These are phyloP conservation scores for Penicillium sp. DNA, from an alignment of 2,329 filamentous ascomycete species.

Conservation along the genomic window DNA sequence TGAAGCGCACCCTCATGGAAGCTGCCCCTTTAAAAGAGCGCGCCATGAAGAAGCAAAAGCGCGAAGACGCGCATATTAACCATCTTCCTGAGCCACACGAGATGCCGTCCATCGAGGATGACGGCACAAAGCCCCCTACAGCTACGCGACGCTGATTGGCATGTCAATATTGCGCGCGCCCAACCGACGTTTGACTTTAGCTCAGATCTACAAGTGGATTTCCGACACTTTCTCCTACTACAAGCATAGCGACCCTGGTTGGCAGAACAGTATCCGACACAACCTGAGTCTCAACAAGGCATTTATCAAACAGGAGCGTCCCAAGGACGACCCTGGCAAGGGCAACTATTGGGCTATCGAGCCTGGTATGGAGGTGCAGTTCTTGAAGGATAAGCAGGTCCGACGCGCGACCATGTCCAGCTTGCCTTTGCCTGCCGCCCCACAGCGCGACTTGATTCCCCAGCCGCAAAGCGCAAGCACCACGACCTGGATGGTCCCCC, in stretches of 20 bases:
- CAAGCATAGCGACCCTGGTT: slow-evolving; percentile 74
- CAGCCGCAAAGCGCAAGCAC: slow-evolving; percentile 31
- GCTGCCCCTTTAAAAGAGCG: slow-evolving; percentile 68
- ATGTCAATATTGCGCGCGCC: slow-evolving; percentile 92
- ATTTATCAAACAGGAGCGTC: slow-evolving; percentile 90
- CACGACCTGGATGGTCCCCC: slow-evolving; percentile 33
- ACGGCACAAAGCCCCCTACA: slow-evolving; percentile 87
- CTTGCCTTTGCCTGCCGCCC: slow-evolving; percentile 35
- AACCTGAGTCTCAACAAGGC: slow-evolving; percentile 96
- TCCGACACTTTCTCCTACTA: slow-evolving; percentile 93
- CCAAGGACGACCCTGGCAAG: slow-evolving; percentile 95
- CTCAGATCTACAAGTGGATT: slow-evolving; percentile 99
- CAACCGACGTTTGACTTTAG: slow-evolving; percentile 75
- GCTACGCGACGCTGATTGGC: slow-evolving; percentile 90
- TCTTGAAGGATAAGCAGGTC: slow-evolving; percentile 76
- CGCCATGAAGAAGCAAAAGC: slow-evolving; percentile 62
- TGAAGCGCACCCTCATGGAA: slow-evolving; percentile 64
- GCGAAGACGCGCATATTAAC: slow-evolving; percentile 49
- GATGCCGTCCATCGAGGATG: slow-evolving; percentile 77
- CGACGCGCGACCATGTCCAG: slow-evolving; percentile 45
- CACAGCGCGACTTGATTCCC: slow-evolving; percentile 27
- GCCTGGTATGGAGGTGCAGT: slow-evolving; percentile 80
- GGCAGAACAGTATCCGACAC: slow-evolving; percentile 99
- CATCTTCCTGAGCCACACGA: slow-evolving; percentile 66
- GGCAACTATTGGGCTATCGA: slow-evolving; percentile 96